Base-by-base conservation (phyloP, 2,329 filamentous ascomycete genomes). In the Microsporum ferrugineum region DNA sequence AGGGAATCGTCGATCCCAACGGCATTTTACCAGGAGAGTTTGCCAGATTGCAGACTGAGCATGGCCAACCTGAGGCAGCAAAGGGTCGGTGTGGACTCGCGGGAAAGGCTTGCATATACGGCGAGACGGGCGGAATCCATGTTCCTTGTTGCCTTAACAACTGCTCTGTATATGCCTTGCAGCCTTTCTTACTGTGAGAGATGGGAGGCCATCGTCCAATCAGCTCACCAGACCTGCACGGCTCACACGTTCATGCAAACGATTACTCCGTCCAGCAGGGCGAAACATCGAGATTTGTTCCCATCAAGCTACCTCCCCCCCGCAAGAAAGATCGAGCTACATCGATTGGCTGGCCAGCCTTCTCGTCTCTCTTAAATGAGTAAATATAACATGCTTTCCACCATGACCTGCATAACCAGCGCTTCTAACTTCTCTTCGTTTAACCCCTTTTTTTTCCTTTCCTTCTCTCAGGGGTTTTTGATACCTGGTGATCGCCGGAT, bases 31-130 rank as follows among this genome's bases (percentile, higher is more conserved):
- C 23, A 8, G 12, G 43, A 12, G 10, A 31, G 10, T 51, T 5
- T 29, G 2, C 31, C 4, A 23, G 27, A 5, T 5, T 51, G 45
- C 23, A 51, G 31, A 51, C 14, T 23, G 5, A 31, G 7, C 45
- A 51, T 51, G 45, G 45, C 31, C 45, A 8, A 8, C 45, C 45
- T 51, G 45, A 29, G 45, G 45, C 23, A 51, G 27, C 10, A 51
- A 51, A 51, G 14, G 45, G 10, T 31, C 7, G 27, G 45, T 33
- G 45, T 51, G 45, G 45, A 51, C 45, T 33, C 7, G 27, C 45
- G 45, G 45, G 45, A 51, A 51, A 51, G 45, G 45, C 45, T 51
- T 51, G 45, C 45, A 51, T 51, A 51, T 31, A 51, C 45, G 45
- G 27, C 27, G 45, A 51, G 8, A 31, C 23, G 14, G 17, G 7